Evolutionary conservation across 2,329 filamentous ascomycete species (phyloP).

Genomic region (Phialophora macrospora): DNA sequence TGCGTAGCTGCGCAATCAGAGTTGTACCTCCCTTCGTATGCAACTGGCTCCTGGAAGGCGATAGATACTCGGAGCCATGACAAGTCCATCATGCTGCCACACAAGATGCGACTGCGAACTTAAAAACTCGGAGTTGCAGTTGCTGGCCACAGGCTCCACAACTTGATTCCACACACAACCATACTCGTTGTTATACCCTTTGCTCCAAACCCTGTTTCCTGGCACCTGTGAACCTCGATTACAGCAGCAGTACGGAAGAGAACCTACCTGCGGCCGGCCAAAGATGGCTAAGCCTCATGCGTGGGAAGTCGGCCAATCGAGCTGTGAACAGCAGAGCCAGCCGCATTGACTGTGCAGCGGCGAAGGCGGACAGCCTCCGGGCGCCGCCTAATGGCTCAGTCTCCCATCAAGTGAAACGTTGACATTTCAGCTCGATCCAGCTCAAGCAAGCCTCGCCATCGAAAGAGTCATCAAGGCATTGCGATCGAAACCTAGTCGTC

Average conservation of each 20-base stretch:
- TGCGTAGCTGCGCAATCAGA: background rate
- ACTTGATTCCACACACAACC: background rate
- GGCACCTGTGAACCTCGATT: background rate
- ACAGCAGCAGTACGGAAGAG: background rate
- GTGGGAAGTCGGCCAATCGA: background rate
- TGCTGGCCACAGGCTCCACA: background rate
- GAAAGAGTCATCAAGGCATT: background rate
- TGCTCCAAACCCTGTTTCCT: background rate
- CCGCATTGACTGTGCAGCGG: background rate
- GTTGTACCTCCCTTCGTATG: background rate
- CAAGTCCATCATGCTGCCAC: background rate
- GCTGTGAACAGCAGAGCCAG: background rate
- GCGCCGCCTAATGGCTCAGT: conserved; percentile 1
- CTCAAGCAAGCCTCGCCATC: background rate
- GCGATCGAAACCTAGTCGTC: background rate
- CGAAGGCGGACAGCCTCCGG: background rate
- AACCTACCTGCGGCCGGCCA: background rate
- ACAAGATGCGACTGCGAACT: background rate
- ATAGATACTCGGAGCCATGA: background rate
- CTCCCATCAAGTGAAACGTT: background rate
- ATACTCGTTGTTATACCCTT: background rate
- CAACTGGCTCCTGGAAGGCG: background rate
- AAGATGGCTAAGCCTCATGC: background rate
- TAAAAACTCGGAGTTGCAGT: background rate
- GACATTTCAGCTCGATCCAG: background rate